Conservation (phyloP, 1,284 basidiomycete species). For the Cronartium quercuum region DNA sequence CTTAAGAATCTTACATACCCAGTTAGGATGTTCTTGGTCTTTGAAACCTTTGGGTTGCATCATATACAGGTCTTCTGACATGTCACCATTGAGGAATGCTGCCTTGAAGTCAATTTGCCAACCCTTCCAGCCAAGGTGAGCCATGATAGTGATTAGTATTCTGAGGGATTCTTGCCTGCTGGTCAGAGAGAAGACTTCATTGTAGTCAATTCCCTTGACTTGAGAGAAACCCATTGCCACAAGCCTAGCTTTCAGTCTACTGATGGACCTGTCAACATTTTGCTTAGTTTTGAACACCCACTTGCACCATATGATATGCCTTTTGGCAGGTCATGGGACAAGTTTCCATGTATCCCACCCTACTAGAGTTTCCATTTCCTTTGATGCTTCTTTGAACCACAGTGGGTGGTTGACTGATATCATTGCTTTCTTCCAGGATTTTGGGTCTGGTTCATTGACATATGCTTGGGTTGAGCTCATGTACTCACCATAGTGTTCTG, state of each 20-base stretch:
- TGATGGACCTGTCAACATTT: not conserved
- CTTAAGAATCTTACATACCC: not conserved
- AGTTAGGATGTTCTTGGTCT: not conserved
- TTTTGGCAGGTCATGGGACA: not conserved
- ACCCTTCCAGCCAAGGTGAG: not conserved
- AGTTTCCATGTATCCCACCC: not conserved
- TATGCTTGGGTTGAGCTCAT: not conserved
- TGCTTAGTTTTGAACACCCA: conserved; percentile 19
- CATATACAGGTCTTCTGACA: not conserved
- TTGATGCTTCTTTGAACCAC: not conserved
- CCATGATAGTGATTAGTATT: not conserved
- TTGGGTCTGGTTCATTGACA: not conserved
- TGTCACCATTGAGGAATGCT: not conserved
- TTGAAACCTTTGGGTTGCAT: not conserved
- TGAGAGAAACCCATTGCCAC: not conserved
- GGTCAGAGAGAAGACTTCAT: not conserved
- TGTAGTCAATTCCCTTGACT: conserved; percentile 2
- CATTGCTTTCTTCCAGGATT: not conserved
- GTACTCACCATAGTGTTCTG: not conserved
- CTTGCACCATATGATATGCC: not conserved
- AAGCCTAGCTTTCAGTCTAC: not conserved
- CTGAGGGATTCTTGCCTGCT: not conserved
- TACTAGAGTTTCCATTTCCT: not conserved
- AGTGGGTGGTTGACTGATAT: not conserved
- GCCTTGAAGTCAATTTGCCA: not conserved